Percentiles rank a stretch among this genome's conserved stretches.
Evolutionary conservation across 2,329 filamentous ascomycete species (phyloP).

Genomic region (Fusarium brevicatenulatum): DNA sequence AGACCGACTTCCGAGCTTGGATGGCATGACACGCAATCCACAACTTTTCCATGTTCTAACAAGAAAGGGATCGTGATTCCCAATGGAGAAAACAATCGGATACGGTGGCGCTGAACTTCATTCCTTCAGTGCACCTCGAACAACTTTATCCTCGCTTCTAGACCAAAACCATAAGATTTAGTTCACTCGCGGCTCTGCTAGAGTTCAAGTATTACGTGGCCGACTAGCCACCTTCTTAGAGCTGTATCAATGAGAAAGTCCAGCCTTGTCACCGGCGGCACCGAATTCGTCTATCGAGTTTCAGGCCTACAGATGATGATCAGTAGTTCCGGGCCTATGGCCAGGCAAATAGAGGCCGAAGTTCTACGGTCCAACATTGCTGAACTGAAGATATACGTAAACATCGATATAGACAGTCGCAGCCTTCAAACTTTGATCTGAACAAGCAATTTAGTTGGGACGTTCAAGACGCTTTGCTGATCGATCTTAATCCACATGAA

Average conservation of each 20-base stretch:
- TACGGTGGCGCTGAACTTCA: slow-evolving; percentile 23
- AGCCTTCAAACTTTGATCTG: slow-evolving; percentile 14
- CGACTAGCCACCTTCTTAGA: background rate
- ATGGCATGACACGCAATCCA: slow-evolving; percentile 20
- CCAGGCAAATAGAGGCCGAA: background rate
- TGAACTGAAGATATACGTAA: background rate
- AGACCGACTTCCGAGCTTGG: slow-evolving; percentile 2
- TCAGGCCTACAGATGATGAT: slow-evolving; percentile 3
- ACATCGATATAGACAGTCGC: background rate
- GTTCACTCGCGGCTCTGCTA: slow-evolving; percentile 3
- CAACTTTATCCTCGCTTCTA: slow-evolving; percentile 10
- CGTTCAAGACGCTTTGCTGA: background rate
- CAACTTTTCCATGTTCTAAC: background rate
- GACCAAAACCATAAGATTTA: slow-evolving; percentile 2
- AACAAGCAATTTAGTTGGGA: slow-evolving; percentile 12
- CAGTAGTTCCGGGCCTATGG: slow-evolving; percentile 4
- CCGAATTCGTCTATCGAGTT: slow-evolving; percentile 33
- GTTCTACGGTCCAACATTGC: slow-evolving; percentile 1
- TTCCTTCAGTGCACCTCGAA: slow-evolving; percentile 20
- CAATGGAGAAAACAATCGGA: background rate
- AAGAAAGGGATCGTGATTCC: background rate
- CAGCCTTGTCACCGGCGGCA: slow-evolving; percentile 24
- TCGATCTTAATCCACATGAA: background rate
- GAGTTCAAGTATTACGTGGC: slow-evolving; percentile 15
- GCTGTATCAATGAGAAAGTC: slow-evolving; percentile 1